Evolutionary conservation across 345 rosid genomes (phyloP).

Genomic region (Nephelium lappaceum): DNA sequence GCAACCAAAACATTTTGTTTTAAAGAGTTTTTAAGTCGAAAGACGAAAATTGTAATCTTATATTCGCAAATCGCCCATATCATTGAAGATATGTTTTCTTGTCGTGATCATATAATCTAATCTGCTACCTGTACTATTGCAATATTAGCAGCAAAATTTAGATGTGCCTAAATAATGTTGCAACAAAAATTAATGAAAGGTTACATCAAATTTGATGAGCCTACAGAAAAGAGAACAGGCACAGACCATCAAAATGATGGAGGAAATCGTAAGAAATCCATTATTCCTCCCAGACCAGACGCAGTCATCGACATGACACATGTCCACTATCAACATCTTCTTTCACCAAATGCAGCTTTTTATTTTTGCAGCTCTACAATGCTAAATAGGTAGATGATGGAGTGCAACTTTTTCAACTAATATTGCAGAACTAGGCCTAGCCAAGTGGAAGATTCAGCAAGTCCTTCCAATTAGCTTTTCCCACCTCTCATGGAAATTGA

Average conservation of each 20-base stretch:
- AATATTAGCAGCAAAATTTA: neutral
- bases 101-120: neutral
- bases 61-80: no score
- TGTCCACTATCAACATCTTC: neutral
- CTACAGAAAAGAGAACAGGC: slow-evolving; percentile 16
- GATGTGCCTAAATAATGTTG: neutral
- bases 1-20: no score
- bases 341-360: neutral
- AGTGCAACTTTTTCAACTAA: no score
- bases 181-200: slow-evolving; percentile 12
- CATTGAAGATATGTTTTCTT: neutral
- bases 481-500: neutral
- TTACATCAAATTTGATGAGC: neutral
- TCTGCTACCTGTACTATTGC: neutral
- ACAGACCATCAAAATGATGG: slow-evolving; percentile 11
- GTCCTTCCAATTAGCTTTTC: no score
- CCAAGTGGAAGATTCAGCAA: neutral
- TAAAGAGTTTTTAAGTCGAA: no score
- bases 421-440: no score
- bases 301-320: neutral
- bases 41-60: no score
- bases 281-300: neutral
- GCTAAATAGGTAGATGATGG: no score
- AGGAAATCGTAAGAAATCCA: slow-evolving; percentile 18
- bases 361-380: no score